Evolutionary conservation across 2,329 filamentous ascomycete genomes (phyloP).

Genomic region (Botrytis elliptica): DNA sequence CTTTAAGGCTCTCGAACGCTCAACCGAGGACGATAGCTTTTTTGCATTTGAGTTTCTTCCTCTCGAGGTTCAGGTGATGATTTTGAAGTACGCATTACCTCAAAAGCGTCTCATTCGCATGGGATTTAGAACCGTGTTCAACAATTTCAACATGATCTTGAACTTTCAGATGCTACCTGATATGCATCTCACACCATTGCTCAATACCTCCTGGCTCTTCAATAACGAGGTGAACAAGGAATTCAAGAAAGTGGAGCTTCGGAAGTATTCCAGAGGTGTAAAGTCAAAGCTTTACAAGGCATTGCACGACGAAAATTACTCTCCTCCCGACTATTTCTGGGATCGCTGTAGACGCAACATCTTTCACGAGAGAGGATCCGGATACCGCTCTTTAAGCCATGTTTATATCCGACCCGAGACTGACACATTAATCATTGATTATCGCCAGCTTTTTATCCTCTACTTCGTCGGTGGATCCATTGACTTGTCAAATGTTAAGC

Average conservation of each 20-base stretch:
- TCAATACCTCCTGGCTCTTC: not conserved
- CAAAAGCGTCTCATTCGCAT: not conserved
- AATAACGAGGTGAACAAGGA: not conserved
- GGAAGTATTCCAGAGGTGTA: not conserved
- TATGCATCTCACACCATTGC: not conserved
- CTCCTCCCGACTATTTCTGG: not conserved
- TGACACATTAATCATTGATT: not conserved
- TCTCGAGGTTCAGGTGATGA: not conserved
- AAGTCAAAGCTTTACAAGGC: not conserved
- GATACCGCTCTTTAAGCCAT: not conserved
- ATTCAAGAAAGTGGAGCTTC: not conserved
- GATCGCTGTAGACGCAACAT: not conserved
- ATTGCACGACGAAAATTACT: not conserved
- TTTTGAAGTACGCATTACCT: not conserved
- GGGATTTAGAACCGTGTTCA: not conserved
- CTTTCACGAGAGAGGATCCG: not conserved
- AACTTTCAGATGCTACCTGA: not conserved
- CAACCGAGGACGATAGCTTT: not conserved
- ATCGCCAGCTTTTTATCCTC: not conserved
- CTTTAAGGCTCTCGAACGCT: not conserved
- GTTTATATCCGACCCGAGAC: not conserved
- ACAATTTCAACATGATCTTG: not conserved
- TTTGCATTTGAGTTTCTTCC: not conserved
- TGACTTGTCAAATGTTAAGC: not conserved
- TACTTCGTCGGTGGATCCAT: not conserved